Evolutionary conservation across 176 grass and related monocot species (phyloP).

Genomic region (Ensete ventricosum): DNA sequence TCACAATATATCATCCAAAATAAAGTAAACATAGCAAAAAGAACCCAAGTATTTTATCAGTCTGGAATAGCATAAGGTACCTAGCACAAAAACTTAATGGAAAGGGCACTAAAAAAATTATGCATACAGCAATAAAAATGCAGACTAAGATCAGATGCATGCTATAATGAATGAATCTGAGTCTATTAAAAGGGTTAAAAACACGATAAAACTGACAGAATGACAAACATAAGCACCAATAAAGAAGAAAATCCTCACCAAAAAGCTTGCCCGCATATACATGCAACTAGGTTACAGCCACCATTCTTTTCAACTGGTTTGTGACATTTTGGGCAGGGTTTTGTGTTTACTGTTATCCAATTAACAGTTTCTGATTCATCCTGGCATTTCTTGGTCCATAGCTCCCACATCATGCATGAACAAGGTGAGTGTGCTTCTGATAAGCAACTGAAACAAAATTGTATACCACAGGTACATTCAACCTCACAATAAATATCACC

Average conservation of each 20-base stretch:
- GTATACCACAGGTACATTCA: slow-evolving; percentile 73
- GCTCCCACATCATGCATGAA: slow-evolving; percentile 72
- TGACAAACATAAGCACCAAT: background rate
- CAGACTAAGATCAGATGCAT: background rate
- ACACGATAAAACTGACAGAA: background rate
- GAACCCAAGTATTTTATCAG: background rate
- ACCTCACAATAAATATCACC: slow-evolving; percentile 73
- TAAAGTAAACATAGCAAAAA: background rate
- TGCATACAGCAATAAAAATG: background rate
- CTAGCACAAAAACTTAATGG: background rate
- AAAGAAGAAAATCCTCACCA: slow-evolving; percentile 43
- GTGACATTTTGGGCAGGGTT: slow-evolving; percentile 77
- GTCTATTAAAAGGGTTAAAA: background rate
- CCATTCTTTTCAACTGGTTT: slow-evolving; percentile 85
- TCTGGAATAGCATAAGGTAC: background rate
- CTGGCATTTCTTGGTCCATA: slow-evolving; percentile 69
- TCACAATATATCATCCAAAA: background rate
- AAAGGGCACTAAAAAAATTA: background rate
- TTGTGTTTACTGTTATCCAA: slow-evolving; percentile 88
- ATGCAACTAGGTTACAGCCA: slow-evolving; percentile 72
- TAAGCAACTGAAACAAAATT: slow-evolving; percentile 85
- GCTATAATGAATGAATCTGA: background rate
- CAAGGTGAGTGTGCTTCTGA: slow-evolving; percentile 75
- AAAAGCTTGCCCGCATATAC: slow-evolving; percentile 79
- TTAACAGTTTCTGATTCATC: slow-evolving; percentile 71